A percentile compares a stretch with the other conserved stretches of the same genome.
Evolutionary conservation across 2,329 filamentous ascomycete species (phyloP).

Genomic region (Penicillium corylophilum): DNA sequence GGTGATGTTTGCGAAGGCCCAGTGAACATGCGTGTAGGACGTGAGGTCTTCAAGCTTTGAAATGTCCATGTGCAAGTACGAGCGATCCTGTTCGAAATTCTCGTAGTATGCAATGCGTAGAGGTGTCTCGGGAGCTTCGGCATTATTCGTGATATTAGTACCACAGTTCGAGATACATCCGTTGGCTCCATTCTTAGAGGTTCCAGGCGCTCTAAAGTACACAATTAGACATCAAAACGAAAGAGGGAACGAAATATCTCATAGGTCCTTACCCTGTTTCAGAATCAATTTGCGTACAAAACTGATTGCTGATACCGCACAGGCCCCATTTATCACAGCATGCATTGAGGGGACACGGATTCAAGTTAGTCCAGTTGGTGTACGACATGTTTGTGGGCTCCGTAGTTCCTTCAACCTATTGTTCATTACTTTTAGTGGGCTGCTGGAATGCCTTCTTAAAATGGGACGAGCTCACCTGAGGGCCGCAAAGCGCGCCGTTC

Average conservation of each 20-base stretch:
- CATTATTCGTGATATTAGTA: constrained; percentile 31
- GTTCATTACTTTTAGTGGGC: no score
- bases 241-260: no score
- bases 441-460: no score
- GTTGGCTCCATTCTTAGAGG: constrained; percentile 30
- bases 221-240: no score
- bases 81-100: constrained; percentile 30
- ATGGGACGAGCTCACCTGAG: neutral
- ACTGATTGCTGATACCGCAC: constrained; percentile 45
- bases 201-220: constrained; percentile 43
- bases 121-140: constrained; percentile 10
- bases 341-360: constrained; percentile 44
- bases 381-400: no score
- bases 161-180: constrained; percentile 48
- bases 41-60: constrained; percentile 29
- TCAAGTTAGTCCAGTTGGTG: constrained; percentile 30
- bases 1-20: constrained; percentile 38
- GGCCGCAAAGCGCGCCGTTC: constrained; percentile 1
- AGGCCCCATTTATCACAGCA: constrained; percentile 46
- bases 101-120: constrained; percentile 10
- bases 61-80: constrained; percentile 31
- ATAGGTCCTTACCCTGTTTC: constrained; percentile 13
- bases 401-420: no score
- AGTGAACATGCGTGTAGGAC: no score
- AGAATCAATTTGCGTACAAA: constrained; percentile 35